Base-by-base conservation (phyloP, 805 yeast species). In the Groenewaldozyma tartarivorans region DNA sequence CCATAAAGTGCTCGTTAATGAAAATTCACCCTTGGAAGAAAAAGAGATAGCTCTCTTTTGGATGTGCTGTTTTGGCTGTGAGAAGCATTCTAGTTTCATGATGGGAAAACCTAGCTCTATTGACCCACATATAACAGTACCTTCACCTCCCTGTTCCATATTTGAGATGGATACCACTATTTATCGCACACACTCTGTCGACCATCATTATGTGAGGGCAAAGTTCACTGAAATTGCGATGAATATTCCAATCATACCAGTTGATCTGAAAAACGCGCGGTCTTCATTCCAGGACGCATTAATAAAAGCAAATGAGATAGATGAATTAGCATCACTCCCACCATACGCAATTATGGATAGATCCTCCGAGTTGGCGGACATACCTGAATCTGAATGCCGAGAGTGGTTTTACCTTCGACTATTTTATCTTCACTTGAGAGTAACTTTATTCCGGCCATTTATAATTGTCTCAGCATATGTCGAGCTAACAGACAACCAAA, bases 381-480 rank as follows among this genome's bases (percentile, higher is more conserved):
- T 41, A 37, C 18, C 44, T 2, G 44, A 41, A 30, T 35, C 18
- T 11, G 44, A 41, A 16, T 41, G 44, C 30, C 36, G 35, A 24
- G 44, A 41, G 22, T 41, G 44, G 44, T 41, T 36, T 24, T 41
- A 40, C 40, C 34, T 41, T 4, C n/a, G 44, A 27, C 40, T 41
- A 11, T 26, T 26, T 16, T 41, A 41, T 33, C 36, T 41, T 6
- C 39, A 36, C 34, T 26, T 41, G 16, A 24, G 35, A 16, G 33
- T 41, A 27, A 29, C 37, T 16, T 31, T 41, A 17, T 41, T 36
- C 27, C 26, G 44, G 22, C 44, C 44, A 5, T 41, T 41, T 36
- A 17, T 41, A n/a, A 31, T 41, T 18, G 36, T 41, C 20, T 37
- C 39, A 4, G 44, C 39, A 11, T 41, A 41, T 36, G 29, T 38